phyloP scores from a whole-genome alignment of 768 basidiomycete genomes.

The Hysterangium stoloniferum region DNA sequence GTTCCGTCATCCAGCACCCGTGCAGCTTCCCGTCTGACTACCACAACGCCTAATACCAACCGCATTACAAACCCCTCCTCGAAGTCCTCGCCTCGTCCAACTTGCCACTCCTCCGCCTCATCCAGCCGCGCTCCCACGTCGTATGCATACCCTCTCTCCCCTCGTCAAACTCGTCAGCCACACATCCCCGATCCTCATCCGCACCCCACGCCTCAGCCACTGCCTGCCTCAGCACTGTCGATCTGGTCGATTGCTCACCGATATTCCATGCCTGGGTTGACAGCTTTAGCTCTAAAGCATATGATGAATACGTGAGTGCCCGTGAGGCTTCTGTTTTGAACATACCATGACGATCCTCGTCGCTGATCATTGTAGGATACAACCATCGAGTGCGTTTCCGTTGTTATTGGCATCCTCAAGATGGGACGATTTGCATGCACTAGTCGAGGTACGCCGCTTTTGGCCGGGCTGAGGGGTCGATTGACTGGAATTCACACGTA shows the following conservation, averaged over 20 bases:
- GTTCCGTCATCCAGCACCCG: neutral
- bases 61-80: constrained; percentile 2
- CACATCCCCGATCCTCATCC: constrained; percentile 54
- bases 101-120: constrained; percentile 29
- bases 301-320: constrained; percentile 41
- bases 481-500: constrained; percentile 9
- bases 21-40: neutral
- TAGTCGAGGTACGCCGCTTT: constrained; percentile 45
- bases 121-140: constrained; percentile 22
- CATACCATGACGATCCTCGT: neutral
- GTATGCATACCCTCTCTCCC: constrained; percentile 5
- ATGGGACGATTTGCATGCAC: constrained; percentile 55
- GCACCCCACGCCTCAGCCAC: constrained; percentile 56
- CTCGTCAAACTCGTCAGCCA: constrained; percentile 8
- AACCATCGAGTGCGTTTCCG: constrained; percentile 57
- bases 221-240: constrained; percentile 63
- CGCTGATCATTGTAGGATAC: constrained; percentile 39
- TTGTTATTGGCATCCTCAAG: constrained; percentile 58
- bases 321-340: neutral
- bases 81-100: constrained; percentile 24
- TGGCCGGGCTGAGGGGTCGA: neutral
- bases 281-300: constrained; percentile 62
- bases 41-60: neutral
- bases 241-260: constrained; percentile 75
- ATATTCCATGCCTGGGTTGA: constrained; percentile 59